These are phyloP conservation scores for Pseudoscleropodium purum DNA, from an alignment of 225 moss, liverwort and hornwort genomes.

Conservation along the genomic window DNA sequence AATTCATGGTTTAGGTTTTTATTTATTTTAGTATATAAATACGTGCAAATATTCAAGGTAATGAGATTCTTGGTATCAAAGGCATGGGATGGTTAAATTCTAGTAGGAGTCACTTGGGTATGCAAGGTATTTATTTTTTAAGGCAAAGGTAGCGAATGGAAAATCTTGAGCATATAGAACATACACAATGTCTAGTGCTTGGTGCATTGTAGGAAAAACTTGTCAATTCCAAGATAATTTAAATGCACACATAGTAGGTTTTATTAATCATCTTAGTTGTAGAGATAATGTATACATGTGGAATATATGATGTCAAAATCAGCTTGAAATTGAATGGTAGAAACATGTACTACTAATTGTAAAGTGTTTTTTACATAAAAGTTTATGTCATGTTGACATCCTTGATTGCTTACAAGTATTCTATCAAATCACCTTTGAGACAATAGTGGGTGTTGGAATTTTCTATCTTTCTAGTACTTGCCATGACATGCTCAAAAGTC, in stretches of 20 bases:
- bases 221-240: not conserved
- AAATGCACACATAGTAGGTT: not conserved
- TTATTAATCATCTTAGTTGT: not conserved
- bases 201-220: not conserved
- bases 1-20: fast-evolving
- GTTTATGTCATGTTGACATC: not conserved
- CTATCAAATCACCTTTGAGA: not conserved
- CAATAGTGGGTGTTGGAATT: not conserved
- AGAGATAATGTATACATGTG: not conserved
- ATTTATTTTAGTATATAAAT: too few relatives aligned
- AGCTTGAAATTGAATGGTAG: not conserved
- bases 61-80: too few relatives aligned
- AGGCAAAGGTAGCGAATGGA: not conserved
- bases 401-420: not conserved
- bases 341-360: not conserved
- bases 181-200: not conserved
- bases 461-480: not conserved
- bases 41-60: fast-evolving
- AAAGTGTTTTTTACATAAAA: not conserved
- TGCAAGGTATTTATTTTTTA: not conserved
- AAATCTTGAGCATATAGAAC: not conserved
- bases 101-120: too few relatives aligned
- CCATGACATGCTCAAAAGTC: not conserved
- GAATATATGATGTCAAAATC: not conserved
- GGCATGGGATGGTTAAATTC: too few relatives aligned